Evolutionary conservation across 2,329 filamentous ascomycete species (phyloP), one percentile per base, ranked within the genome.

Genomic region (Neonectria coccinea): DNA sequence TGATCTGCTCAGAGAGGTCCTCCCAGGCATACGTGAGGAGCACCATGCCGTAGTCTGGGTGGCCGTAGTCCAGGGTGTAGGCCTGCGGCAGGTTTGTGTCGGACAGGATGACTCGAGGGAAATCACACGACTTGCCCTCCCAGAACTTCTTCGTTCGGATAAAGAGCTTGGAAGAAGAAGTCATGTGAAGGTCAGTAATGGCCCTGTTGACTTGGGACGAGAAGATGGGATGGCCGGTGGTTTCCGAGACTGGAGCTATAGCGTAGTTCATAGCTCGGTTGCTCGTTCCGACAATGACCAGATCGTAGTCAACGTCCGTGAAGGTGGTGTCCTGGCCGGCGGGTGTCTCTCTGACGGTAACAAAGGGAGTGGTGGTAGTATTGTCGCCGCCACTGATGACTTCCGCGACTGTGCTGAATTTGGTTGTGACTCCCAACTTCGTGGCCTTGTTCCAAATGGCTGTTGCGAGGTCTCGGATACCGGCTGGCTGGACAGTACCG

Each of bases 11-110:
- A 4, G 45, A 48, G 12, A 48, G 20, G 22, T 48, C 45, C 25
- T 48, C 45, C 45, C 45, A 48, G 20, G 25, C 22, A 29, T 48
- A 48, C 5, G 20, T 48, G 22, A 48, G 14, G 9, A 48, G 22
- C 2, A 29, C 45, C 45, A 48, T 48, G 25, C 45, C 45, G 14
- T 48, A 48, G 14, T 48, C 45, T 8, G 25, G 20, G 9, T 48
- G 45, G 5, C 45, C 45, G 14, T 48, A 48, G 45, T 48, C 45
- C 45, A 48, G 29, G 22, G 45, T 48, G 12, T 48, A 48, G 20
- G 45, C 22, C 22, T 48, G 22, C 5, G 25, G 45, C 22, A 22
- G 14, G 10, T 29, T 48, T 12, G 45, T 48, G 45, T 48, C 45
- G 12, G 45, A 48, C 5, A 47, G 44, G 20, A 47, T 47, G 20